Evolutionary conservation across 2,329 filamentous ascomycete species (phyloP).

Genomic region (Fusarium veterinarium): DNA sequence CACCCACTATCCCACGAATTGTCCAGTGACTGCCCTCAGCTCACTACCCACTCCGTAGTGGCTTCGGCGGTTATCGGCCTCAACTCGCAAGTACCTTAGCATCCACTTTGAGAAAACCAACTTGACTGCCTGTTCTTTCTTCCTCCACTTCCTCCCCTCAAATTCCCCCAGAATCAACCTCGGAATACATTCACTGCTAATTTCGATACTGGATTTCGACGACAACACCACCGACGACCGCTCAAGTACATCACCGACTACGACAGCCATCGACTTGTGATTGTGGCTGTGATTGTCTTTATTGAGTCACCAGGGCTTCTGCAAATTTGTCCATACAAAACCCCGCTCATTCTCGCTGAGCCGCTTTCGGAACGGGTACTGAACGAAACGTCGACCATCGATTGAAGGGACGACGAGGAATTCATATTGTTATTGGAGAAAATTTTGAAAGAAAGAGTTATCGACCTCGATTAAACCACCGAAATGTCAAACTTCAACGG

Average conservation of each 20-base stretch:
- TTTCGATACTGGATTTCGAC: constrained; percentile 16
- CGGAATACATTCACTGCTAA: constrained; percentile 10
- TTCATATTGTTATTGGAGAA: not conserved
- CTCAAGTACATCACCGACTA: not conserved
- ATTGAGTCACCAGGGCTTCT: constrained; percentile 22
- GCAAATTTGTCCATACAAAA: constrained; percentile 44
- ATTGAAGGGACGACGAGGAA: constrained; percentile 22
- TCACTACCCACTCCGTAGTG: constrained; percentile 40
- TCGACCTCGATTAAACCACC: constrained; percentile 1
- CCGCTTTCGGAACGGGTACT: constrained; percentile 22
- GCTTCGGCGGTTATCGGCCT: constrained; percentile 47
- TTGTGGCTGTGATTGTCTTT: constrained; percentile 6
- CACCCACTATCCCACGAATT: constrained; percentile 7
- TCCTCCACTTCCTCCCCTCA: constrained; percentile 43
- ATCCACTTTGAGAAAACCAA: constrained; percentile 44
- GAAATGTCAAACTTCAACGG: constrained; percentile 79
- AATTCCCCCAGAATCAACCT: constrained; percentile 29
- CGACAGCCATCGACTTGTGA: constrained; percentile 4
- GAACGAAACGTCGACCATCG: constrained; percentile 7
- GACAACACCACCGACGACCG: constrained; percentile 14
- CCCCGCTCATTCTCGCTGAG: constrained; percentile 37
- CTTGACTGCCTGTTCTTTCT: constrained; percentile 37
- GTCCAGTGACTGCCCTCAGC: constrained; percentile 31
- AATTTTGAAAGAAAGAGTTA: not conserved
- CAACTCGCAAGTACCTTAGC: constrained; percentile 22